Evolutionary conservation across 2,329 filamentous ascomycete genomes (phyloP).

Genomic region (Aspergillus intermedius): DNA sequence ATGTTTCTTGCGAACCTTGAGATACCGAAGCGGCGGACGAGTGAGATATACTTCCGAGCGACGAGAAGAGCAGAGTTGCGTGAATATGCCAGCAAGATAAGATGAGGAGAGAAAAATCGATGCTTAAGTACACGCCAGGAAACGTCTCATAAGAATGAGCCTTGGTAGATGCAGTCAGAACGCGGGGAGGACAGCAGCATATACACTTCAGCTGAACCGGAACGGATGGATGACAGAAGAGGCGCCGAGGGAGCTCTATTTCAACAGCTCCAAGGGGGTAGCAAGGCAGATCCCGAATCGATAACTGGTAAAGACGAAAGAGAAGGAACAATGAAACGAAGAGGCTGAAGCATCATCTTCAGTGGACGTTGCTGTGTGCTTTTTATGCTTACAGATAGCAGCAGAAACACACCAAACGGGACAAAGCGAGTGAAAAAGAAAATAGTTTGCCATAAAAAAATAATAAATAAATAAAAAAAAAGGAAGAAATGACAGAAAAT

Average conservation of each 20-base stretch:
- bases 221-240: not conserved
- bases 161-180: not conserved
- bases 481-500: slow-evolving; percentile 2
- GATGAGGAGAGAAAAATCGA: not conserved
- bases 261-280: not conserved
- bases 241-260: not conserved
- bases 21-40: not conserved
- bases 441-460: not conserved
- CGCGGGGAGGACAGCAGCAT: not conserved
- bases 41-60: too few relatives aligned
- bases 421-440: slow-evolving; percentile 1
- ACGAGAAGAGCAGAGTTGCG: not conserved
- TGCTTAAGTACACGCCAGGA: not conserved
- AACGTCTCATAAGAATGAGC: not conserved
- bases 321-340: not conserved
- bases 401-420: not conserved
- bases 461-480: not conserved
- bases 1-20: not conserved
- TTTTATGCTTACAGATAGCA: slow-evolving; percentile 6
- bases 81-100: not conserved
- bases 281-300: not conserved
- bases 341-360: slow-evolving; percentile 1
- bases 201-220: not conserved
- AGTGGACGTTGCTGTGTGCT: not conserved
- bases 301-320: not conserved